Evolutionary conservation across 441 rosid genomes (phyloP).

Genomic region (Adansonia madagascariensis): DNA sequence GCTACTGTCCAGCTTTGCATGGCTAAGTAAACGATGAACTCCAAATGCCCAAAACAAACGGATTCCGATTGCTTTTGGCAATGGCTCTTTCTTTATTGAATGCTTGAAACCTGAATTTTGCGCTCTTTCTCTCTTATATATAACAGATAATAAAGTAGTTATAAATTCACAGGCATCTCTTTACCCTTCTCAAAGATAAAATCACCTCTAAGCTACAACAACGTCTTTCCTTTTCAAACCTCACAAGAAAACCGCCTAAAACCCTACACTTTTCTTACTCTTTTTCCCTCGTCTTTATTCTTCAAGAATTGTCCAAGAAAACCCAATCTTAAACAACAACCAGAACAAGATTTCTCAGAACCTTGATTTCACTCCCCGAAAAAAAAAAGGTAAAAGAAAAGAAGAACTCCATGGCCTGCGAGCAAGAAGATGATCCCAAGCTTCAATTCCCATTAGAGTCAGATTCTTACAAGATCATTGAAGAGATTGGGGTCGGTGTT

Average conservation of each 20-base stretch:
- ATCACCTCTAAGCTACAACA: constrained; percentile 20
- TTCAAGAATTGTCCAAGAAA: constrained; percentile 12
- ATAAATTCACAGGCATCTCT: constrained; percentile 47
- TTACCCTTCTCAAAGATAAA: constrained; percentile 16
- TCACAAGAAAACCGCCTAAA: constrained; percentile 46
- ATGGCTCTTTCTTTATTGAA: not conserved
- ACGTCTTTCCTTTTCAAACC: constrained; percentile 27
- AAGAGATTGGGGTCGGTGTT: constrained; percentile 75
- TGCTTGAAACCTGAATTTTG: constrained; percentile 19
- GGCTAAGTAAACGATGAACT: not conserved
- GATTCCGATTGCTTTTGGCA: not conserved
- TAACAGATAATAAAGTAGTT: constrained; percentile 13
- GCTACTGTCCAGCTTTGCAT: not conserved
- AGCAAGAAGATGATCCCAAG: constrained; percentile 33
- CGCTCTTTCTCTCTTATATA: not conserved
- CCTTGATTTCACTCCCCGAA: not conserved
- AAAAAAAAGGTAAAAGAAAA: not conserved
- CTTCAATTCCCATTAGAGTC: constrained; percentile 65
- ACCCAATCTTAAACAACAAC: not conserved
- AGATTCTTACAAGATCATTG: constrained; percentile 56
- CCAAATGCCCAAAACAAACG: not conserved
- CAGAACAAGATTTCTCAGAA: not conserved
- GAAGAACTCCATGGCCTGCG: constrained; percentile 37
- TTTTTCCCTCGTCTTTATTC: not conserved
- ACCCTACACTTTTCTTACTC: constrained; percentile 11